phyloP scores from a whole-genome alignment of 2,329 filamentous ascomycete species.

The Claviceps sp. region DNA sequence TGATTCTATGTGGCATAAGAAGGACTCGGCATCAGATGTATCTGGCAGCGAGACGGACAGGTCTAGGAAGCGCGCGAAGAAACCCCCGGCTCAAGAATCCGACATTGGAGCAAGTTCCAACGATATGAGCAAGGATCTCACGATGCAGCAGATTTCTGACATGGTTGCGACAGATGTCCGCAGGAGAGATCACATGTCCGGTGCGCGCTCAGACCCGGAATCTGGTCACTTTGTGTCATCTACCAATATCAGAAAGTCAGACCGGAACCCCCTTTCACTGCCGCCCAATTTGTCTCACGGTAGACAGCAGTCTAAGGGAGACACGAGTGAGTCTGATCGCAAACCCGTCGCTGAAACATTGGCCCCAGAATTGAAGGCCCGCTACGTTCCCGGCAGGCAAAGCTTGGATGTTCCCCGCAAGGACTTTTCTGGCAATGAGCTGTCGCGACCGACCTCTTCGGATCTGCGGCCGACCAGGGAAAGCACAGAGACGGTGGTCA shows the following conservation, averaged over 20 bases:
- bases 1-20: constrained; percentile 37
- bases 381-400: constrained; percentile 20
- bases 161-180: constrained; percentile 42
- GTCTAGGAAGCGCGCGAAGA: constrained; percentile 18
- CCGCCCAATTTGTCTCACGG: constrained; percentile 19
- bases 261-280: constrained; percentile 15
- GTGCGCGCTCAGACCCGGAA: constrained; percentile 17
- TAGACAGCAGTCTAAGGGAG: constrained; percentile 23
- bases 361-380: constrained; percentile 11
- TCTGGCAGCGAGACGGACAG: constrained; percentile 43
- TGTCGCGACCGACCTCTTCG: constrained; percentile 38
- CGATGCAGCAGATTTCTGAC: constrained; percentile 50
- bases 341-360: constrained; percentile 13
- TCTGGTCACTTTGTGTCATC: constrained; percentile 17
- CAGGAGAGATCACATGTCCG: constrained; percentile 23
- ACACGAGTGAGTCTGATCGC: constrained; percentile 27
- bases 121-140: constrained; percentile 34
- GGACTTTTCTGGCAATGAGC: constrained; percentile 29
- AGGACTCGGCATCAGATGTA: constrained; percentile 41
- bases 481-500: constrained; percentile 41
- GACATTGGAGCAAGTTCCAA: constrained; percentile 33
- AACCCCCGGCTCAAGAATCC: constrained; percentile 15
- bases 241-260: constrained; percentile 17
- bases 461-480: constrained; percentile 34
- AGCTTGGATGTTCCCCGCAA: constrained; percentile 35